These are phyloP conservation scores for Cornus suecica DNA, from an alignment of 148 eudicot species.

Conservation along the genomic window DNA sequence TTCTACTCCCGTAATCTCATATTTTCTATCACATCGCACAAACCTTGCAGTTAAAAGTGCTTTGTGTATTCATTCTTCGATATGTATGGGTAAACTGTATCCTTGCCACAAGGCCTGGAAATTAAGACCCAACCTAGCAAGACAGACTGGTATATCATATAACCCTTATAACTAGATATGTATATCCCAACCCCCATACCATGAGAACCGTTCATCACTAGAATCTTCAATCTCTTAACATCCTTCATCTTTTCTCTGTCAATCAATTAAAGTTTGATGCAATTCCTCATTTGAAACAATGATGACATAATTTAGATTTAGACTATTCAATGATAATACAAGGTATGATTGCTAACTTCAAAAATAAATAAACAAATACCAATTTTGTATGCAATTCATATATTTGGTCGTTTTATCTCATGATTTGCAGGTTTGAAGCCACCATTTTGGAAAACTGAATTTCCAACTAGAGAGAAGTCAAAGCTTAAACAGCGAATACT, in stretches of 20 bases:
- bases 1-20: no score
- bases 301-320: background rate
- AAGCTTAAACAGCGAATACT: constrained; percentile 4
- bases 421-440: constrained; percentile 14
- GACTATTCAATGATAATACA: background rate
- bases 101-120: no score
- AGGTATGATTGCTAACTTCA: background rate
- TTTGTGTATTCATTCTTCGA: no score
- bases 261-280: background rate
- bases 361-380: background rate
- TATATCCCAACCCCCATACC: background rate
- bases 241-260: no score
- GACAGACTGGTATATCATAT: no score
- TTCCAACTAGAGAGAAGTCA: constrained; percentile 17
- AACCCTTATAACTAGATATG: background rate
- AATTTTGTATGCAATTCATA: no score
- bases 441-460: background rate
- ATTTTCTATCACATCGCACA: no score
- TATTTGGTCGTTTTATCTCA: background rate
- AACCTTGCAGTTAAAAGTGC: no score
- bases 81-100: no score
- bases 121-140: no score
- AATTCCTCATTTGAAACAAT: background rate
- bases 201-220: background rate
- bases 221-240: no score